Evolutionary conservation across 768 basidiomycete species (phyloP), one percentile per base, ranked within the genome.

Genomic region (Mycena vitilis): DNA sequence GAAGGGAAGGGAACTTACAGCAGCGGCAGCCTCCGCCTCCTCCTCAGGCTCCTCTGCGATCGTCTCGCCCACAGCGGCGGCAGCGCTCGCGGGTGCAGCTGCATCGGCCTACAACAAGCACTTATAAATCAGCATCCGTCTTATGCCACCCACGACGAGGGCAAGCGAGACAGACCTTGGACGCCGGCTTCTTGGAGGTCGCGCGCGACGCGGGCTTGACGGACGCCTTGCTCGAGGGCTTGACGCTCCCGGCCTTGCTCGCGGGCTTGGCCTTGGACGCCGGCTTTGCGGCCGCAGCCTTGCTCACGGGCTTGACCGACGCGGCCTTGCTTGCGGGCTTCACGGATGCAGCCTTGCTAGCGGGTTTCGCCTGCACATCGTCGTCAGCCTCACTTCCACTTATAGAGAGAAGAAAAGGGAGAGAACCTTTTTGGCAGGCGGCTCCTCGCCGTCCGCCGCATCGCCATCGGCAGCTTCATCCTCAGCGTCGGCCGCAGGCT

Each of bases 351-450:
- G 80, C 79, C 70, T 80, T 78, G 42, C 84, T 84, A 0, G 82
- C 54, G 25, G 80, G 80, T 70, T 80, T 78, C 40, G 75, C 66
- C 78, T 81, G 42, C 81, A 49, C 10, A 22, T 10, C 13, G 25
- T 16, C 15, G 16, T 34, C 51, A 52, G 10, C 8, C 20, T 38
- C 12, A 15, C n/a, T 11, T 20, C 18, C 6, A 15, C 44, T 16
- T n/a, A n/a, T n/a, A n/a, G n/a, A n/a, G n/a, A n/a, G n/a, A n/a
- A n/a, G n/a, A 15, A 3, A 13, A 20, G 13, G 6, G 15, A 45
- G 13, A 16, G 30, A 54, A 89, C 91, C 85, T 89, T 92, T 81
- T 93, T 92, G 8, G 88, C 81, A 0, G 90, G 82, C 42, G 91
- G 91, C 54, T 77, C 75, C 62, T 76, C 78, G 37, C 70, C 75